These are phyloP conservation scores for Neofusicoccum sp. DNA, from an alignment of 2,329 filamentous ascomycete genomes.

Conservation along the genomic window DNA sequence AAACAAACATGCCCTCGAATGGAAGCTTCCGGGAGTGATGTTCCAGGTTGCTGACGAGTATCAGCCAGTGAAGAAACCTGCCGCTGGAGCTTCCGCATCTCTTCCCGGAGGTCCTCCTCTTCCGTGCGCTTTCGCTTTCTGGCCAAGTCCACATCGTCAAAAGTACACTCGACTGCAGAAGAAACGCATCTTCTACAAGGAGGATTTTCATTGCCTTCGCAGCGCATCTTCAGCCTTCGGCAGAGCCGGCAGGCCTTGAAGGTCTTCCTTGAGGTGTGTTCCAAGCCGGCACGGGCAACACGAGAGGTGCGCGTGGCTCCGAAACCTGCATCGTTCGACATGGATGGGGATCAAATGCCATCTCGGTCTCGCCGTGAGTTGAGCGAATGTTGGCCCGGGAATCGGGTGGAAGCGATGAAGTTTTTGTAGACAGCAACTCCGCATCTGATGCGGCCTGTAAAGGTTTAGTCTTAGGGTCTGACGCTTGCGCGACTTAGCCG, in stretches of 20 bases:
- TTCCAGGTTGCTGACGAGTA: background rate
- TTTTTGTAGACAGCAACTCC: background rate
- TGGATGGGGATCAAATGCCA: background rate
- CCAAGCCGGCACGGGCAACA: background rate
- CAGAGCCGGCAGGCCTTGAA: conserved; percentile 12
- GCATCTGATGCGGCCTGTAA: background rate
- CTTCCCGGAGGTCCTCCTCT: background rate
- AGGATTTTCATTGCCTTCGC: background rate
- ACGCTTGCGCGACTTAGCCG: background rate
- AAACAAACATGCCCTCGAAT: background rate
- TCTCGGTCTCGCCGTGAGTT: background rate
- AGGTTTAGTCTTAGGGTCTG: background rate
- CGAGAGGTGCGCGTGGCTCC: background rate
- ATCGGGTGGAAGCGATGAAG: background rate
- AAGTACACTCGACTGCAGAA: background rate
- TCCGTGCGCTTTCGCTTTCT: background rate
- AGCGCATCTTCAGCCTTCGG: conserved; percentile 6
- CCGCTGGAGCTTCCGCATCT: background rate
- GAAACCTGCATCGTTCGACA: background rate
- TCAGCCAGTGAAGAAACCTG: background rate
- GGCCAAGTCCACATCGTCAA: background rate
- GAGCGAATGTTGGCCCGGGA: too few relatives aligned
- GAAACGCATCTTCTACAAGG: background rate
- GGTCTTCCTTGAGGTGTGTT: background rate
- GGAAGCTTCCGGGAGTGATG: background rate